A percentile compares a stretch with the other conserved stretches of the same genome.
These are phyloP conservation scores for Lachnellula occidentalis DNA, from an alignment of 2,329 filamentous ascomycete species.

Conservation along the genomic window DNA sequence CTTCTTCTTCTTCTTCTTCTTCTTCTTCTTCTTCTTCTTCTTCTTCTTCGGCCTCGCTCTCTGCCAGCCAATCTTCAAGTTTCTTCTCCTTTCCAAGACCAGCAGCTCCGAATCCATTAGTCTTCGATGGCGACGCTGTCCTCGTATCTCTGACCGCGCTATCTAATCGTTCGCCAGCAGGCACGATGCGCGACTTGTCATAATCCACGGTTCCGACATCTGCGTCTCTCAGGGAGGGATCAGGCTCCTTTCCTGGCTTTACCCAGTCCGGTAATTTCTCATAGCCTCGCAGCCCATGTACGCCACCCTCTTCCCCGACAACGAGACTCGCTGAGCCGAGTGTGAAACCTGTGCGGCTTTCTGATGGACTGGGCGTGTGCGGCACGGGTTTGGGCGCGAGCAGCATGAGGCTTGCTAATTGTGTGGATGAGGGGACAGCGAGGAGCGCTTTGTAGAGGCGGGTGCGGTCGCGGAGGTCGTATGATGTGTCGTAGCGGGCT, in stretches of 20 bases:
- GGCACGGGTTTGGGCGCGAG: conserved; percentile 92
- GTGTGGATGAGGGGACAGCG: conserved; percentile 64
- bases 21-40: conserved; percentile 47
- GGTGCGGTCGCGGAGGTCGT: conserved; percentile 87
- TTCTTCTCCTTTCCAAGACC: conserved; percentile 55
- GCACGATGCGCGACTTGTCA: conserved; percentile 39
- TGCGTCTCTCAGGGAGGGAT: conserved; percentile 64
- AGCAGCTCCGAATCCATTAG: conserved; percentile 40
- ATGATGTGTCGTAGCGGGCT: conserved; percentile 88
- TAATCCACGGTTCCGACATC: conserved; percentile 36
- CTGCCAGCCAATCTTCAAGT: conserved; percentile 84
- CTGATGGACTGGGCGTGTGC: conserved; percentile 82
- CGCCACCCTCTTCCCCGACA: conserved; percentile 67
- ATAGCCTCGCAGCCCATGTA: conserved; percentile 74
- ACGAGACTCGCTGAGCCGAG: conserved; percentile 84
- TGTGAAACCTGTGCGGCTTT: conserved; percentile 69
- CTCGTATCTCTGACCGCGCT: conserved; percentile 41
- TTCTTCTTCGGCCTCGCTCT: conserved; percentile 44
- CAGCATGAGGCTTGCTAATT: conserved; percentile 84
- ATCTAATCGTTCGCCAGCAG: conserved; percentile 61
- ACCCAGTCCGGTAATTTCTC: conserved; percentile 82
- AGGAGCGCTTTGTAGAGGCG: conserved; percentile 84
- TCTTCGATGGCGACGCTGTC: conserved; percentile 35
- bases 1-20: conserved; percentile 44
- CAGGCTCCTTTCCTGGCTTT: conserved; percentile 69